These are phyloP conservation scores for Mycena filopes DNA, from an alignment of 768 basidiomycete species.

Conservation along the genomic window DNA sequence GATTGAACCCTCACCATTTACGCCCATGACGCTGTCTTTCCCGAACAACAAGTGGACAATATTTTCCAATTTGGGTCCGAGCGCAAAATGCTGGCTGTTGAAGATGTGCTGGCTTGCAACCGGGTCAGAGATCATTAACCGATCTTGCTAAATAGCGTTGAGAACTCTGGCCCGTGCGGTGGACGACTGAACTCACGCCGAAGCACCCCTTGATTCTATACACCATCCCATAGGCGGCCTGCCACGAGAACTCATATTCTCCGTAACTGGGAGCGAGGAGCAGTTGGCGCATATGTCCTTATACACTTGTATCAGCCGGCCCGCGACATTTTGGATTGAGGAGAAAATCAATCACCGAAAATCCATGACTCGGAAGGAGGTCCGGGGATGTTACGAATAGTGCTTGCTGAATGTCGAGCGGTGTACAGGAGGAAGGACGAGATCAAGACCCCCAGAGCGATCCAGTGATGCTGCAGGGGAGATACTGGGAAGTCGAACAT, in stretches of 20 bases:
- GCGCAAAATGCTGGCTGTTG: slow-evolving; percentile 2
- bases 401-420: no score
- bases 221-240: slow-evolving; percentile 7
- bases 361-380: no score
- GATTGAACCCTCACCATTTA: background rate
- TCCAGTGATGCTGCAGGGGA: no score
- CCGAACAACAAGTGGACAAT: background rate
- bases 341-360: no score
- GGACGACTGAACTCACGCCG: background rate
- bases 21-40: background rate
- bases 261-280: slow-evolving; percentile 1
- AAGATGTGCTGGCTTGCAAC: slow-evolving; percentile 1
- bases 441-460: no score
- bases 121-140: slow-evolving; percentile 22
- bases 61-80: background rate
- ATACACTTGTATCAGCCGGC: no score
- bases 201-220: slow-evolving; percentile 21
- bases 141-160: background rate
- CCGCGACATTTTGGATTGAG: no score
- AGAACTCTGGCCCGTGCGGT: background rate
- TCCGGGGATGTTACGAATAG: no score
- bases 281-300: slow-evolving; percentile 23
- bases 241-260: slow-evolving; percentile 23
- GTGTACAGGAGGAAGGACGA: no score
- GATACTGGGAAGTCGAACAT: no score